These are phyloP conservation scores for barrel medic (Medicago truncatula) DNA, from an alignment of 306 rosid species.

Conservation along the genomic window DNA sequence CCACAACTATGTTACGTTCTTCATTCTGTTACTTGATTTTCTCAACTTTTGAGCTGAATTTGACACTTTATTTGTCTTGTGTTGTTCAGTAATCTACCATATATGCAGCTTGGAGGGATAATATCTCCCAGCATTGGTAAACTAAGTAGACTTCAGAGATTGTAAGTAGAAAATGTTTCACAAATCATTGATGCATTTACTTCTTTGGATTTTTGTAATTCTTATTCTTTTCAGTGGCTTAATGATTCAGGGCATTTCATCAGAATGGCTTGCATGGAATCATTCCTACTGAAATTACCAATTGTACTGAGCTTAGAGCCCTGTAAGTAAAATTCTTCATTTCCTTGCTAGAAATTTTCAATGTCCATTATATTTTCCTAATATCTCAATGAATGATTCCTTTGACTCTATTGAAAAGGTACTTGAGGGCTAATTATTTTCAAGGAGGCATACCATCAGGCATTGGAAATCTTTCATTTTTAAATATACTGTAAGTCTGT, in stretches of 20 bases:
- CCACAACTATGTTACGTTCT: conserved; percentile 1
- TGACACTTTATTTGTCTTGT: conserved; percentile 36
- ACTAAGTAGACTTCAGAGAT: conserved; percentile 86
- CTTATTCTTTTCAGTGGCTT: conserved; percentile 15
- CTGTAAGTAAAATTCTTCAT: conserved; percentile 56
- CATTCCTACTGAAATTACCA: conserved; percentile 84
- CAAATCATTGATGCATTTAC: neutral
- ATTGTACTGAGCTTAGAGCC: conserved; percentile 90
- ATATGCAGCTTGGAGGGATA: conserved; percentile 85
- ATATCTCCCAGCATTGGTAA: conserved; percentile 94
- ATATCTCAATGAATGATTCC: conserved; percentile 1
- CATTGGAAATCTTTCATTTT: conserved; percentile 87
- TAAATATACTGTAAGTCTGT: conserved; percentile 78
- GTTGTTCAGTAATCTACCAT: conserved; percentile 81
- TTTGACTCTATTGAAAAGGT: conserved; percentile 56
- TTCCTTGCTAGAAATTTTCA: conserved; percentile 18
- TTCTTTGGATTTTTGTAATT: conserved; percentile 1
- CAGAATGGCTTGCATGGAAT: conserved; percentile 91
- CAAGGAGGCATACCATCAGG: conserved; percentile 90
- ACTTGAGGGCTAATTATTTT: conserved; percentile 90
- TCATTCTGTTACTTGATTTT: neutral
- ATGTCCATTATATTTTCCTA: neutral
- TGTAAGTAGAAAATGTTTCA: conserved; percentile 61
- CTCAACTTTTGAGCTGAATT: conserved; percentile 6
- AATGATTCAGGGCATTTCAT: conserved; percentile 83